Conservation (phyloP, 352 stramenopile genomes). For the Plasmopara halstedii region DNA sequence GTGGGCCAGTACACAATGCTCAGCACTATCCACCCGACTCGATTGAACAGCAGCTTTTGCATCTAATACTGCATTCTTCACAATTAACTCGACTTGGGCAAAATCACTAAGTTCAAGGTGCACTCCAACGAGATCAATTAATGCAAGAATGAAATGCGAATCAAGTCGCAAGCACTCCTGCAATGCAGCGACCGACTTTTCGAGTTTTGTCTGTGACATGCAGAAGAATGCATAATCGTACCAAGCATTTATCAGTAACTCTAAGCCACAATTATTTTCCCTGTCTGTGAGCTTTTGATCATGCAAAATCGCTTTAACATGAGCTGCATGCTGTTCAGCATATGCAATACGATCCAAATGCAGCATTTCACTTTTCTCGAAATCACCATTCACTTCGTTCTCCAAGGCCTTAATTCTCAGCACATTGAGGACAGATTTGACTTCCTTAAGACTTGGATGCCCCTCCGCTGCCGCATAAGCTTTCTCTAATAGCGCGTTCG, state of each 20-base stretch:
- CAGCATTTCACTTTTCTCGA: slow-evolving; percentile 53
- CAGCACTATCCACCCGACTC: background rate
- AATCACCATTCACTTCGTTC: slow-evolving; percentile 59
- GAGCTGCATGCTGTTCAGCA: slow-evolving; percentile 29
- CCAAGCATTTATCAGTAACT: slow-evolving; percentile 34
- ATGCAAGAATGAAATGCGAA: slow-evolving; percentile 21
- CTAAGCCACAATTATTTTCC: slow-evolving; percentile 4
- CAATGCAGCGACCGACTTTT: slow-evolving; percentile 49
- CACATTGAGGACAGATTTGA: slow-evolving; percentile 22
- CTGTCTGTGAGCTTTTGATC: slow-evolving; percentile 2
- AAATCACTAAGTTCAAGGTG: slow-evolving; percentile 55
- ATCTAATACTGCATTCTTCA: slow-evolving; percentile 36
- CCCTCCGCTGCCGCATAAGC: slow-evolving; percentile 12
- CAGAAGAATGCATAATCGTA: slow-evolving; percentile 63
- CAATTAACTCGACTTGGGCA: slow-evolving; percentile 28
- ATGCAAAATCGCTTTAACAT: slow-evolving; percentile 4
- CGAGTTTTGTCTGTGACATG: slow-evolving; percentile 31
- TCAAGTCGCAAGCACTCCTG: slow-evolving; percentile 54
- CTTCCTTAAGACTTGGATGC: slow-evolving; percentile 16
- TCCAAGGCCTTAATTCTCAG: slow-evolving; percentile 51
- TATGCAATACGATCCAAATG: slow-evolving; percentile 62
- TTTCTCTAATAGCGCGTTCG: slow-evolving; percentile 28
- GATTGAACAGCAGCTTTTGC: slow-evolving; percentile 3
- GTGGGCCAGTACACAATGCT: slow-evolving; percentile 36
- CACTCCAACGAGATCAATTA: slow-evolving; percentile 48